Evolutionary conservation across 495 filamentous ascomycete species (phyloP), one percentile per base, ranked within the genome.

Genomic region (Penicillium macrosclerotiorum): DNA sequence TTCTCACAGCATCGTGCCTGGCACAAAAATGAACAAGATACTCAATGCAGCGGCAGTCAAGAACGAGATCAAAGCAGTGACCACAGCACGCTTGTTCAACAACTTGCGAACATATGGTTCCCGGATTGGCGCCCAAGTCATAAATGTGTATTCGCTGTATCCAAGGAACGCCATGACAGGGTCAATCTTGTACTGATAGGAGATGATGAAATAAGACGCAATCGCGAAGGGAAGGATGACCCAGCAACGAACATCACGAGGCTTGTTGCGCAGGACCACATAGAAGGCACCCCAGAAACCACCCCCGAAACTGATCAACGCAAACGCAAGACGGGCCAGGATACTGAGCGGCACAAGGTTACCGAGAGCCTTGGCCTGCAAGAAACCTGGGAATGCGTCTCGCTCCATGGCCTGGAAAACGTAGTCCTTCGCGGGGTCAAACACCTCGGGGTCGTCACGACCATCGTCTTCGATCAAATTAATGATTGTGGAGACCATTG

Each of bases 321-420:
- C 93, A 54, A 96, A 63, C 16, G 90, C 85, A 30, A 96, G 68
- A 14, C 93, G 81, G 50, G 90, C 71, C 59, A 96, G 82, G 33
- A 89, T 80, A 22, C 88, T 93, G 14, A 91, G 77, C 4, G 91
- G 93, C 16, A 97, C 88, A 1, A 98, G 73, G 59, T 98, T 98
- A 30, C 94, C 94, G 11, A 98, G 77, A 5, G 91, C 93, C 71
- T 96, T 96, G 57, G 87, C 84, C 55, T 89, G 83, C 51, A 98
- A 79, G 74, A 98, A 98, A 17, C 91, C 91, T 3, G 93, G 93
- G 67, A 96, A 98, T 11, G 93, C 93, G 69, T 97, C 93, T 31
- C 94, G 83, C 67, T 99, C 93, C 94, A 99, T 99, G 3, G 93
- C 93, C 62, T 97, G 94, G 67, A 96, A 99, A 35, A 96, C 92